Base-by-base conservation (phyloP, 2,329 filamentous ascomycete genomes). In the Colletotrichum lindemuthianum region DNA sequence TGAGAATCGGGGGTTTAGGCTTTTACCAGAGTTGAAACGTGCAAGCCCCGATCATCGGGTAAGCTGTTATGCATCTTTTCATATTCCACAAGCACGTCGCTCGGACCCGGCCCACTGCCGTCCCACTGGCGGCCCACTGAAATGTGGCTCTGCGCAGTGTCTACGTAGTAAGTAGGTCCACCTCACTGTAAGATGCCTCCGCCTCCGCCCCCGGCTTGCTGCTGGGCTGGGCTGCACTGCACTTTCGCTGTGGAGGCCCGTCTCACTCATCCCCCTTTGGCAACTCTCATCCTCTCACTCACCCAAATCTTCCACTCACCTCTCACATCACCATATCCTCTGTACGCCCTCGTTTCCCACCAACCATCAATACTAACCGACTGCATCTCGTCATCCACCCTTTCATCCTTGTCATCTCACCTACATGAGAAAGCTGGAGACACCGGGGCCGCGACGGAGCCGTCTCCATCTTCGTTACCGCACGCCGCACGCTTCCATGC, bases 361-460 rank as follows among this genome's bases (percentile, higher is more conserved):
- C 47, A 33, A 24, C 24, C 24, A 24, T 24, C 24, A 24, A 24
- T 24, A 24, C 24, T 24, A 39, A 40, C 57, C 50, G 43, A 44
- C 15, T 53, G 58, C 45, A 47, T 51, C 52, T 53, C 59, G 63
- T 49, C 40, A 63, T 47, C 41, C 59, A 60, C 56, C 34, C n/a
- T 10, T 34, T n/a, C 16, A 51, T 56, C 45, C 57, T 56, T 15
- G 34, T 32, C 45, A 56, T 65, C 63, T 63, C 47, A 65, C 63
- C 47, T 36, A 53, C 63, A 65, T 63, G 52, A 56, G 47, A 51
- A 47, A 54, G 45, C 32, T 47, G 51, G 34, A 51, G 50, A 65
- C 45, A 13, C 24, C 44, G 16, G 34, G 24, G 24, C 24, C 24
- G 24, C 24, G 43, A n/a, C 34, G 11, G 44, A 24, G 37, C 45